Base-by-base conservation (phyloP, 352 stramenopile species). In the Thraustochytrium sp. region DNA sequence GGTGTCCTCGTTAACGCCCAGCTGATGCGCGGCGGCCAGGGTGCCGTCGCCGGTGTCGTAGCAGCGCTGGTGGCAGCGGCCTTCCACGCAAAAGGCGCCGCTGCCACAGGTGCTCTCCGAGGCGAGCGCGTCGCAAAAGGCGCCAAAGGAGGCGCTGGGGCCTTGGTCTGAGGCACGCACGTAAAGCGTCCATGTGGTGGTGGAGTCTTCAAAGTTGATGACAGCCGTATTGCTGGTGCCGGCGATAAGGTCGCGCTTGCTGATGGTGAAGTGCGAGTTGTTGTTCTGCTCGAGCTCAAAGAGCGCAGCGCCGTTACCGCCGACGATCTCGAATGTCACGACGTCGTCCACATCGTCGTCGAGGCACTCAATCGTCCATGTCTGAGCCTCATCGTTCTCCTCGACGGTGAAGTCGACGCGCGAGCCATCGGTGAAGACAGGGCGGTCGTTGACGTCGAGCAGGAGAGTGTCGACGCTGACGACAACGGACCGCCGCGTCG, bases 131-230 rank as follows among this genome's bases (percentile, higher is more conserved):
- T 37, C 23, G 56, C 74, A 82, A 2, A 44, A 26, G 5, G 36
- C 23, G 29, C 29, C 74, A 13, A 55, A 59, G 13, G 38, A 36
- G 37, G 74, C 74, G n/a, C 51, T 77, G 3, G 74, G 74, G 0
- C 74, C 74, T 11, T 82, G 16, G 55, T 82, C 74, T 51, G 48
- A 16, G 38, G 54, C 74, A 5, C 36, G 34, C 11, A 82, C 29
- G 18, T 73, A 55, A 21, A 82, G 53, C 3, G 74, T 82, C 74
- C 74, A 82, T 29, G 78, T 51, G 5, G 48, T 68, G 26, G 74
- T 77, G 37, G 37, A 29, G 29, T 77, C 37, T 31, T 82, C 74
- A 37, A 77, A 82, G 37, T 82, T 55, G 51, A 82, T 36, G 21
- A 62, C n/a, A 11, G 64, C 65, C 4, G 42, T 8, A 29, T 61